phyloP scores from a whole-genome alignment of 352 stramenopile species.

The Globisporangium heterothallicum region DNA sequence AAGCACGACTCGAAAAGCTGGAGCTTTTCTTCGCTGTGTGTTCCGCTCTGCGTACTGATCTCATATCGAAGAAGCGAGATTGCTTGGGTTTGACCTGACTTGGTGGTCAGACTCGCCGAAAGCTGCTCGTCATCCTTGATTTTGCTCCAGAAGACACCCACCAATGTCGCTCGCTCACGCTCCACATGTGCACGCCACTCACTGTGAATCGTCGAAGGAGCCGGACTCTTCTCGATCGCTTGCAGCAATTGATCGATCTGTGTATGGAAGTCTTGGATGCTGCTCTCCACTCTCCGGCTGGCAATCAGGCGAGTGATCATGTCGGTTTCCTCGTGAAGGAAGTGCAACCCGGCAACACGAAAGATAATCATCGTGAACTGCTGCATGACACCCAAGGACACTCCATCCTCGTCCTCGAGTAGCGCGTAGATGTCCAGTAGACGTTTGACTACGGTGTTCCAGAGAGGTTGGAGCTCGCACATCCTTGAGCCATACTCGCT shows the following conservation, averaged over 20 bases:
- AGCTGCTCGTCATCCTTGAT: background rate
- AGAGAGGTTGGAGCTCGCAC: constrained; percentile 4
- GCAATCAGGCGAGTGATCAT: background rate
- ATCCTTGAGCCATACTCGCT: background rate
- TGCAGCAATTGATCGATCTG: constrained; percentile 8
- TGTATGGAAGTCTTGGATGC: constrained; percentile 8
- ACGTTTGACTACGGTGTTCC: background rate
- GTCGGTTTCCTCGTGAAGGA: background rate
- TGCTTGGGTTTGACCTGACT: background rate
- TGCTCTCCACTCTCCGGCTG: background rate
- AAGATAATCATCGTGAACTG: constrained; percentile 5
- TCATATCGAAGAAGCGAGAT: constrained; percentile 4
- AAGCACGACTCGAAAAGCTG: constrained; percentile 4
- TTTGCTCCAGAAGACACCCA: background rate
- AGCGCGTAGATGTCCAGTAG: background rate
- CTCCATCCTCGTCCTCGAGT: background rate
- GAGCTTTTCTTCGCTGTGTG: constrained; percentile 1
- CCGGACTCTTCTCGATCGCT: background rate
- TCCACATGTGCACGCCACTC: no score
- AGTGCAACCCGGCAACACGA: background rate
- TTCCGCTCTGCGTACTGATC: constrained; percentile 5
- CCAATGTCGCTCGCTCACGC: no score
- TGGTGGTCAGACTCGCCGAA: background rate
- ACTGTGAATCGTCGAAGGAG: background rate
- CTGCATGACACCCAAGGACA: background rate